These are phyloP conservation scores for Puccinia triticina DNA, from an alignment of 1,284 basidiomycete species.

Conservation along the genomic window DNA sequence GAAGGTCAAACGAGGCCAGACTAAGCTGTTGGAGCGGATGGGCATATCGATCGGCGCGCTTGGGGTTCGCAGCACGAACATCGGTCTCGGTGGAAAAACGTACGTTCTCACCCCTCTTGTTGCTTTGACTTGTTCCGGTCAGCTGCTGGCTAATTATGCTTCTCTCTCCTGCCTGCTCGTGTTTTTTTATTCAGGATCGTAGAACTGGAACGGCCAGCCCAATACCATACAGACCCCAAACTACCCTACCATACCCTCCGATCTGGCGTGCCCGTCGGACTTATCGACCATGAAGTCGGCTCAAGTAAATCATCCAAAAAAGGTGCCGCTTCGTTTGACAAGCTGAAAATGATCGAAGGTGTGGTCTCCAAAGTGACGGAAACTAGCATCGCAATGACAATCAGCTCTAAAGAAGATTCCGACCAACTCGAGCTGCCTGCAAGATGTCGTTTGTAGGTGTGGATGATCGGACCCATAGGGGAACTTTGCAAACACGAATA, in stretches of 20 bases:
- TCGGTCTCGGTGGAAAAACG: conserved; percentile 90
- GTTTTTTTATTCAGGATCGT: conserved; percentile 70
- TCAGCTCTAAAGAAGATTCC: conserved; percentile 68
- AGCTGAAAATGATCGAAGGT: conserved; percentile 66
- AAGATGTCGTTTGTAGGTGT: conserved; percentile 66
- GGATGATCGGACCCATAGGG: conserved; percentile 68
- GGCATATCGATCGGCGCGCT: conserved; percentile 78
- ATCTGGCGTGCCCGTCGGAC: conserved; percentile 60
- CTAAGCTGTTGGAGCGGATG: conserved; percentile 81
- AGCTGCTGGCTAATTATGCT: background rate
- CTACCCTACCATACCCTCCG: conserved; percentile 85
- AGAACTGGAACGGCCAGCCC: conserved; percentile 79
- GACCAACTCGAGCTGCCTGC: conserved; percentile 74
- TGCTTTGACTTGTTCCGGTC: conserved; percentile 12
- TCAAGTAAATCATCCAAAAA: conserved; percentile 62
- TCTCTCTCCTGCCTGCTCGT: background rate
- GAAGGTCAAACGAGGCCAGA: conserved; percentile 65
- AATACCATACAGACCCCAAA: conserved; percentile 71
- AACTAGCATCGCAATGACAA: conserved; percentile 11
- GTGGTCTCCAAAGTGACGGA: conserved; percentile 74
- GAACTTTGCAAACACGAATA: conserved; percentile 76
- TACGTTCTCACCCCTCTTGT: conserved; percentile 62
- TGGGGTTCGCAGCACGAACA: conserved; percentile 70
- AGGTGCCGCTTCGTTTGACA: conserved; percentile 58
- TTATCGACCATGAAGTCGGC: conserved; percentile 55